phyloP scores from a whole-genome alignment of 345 rosid genomes.

The Eucalyptus pauciflora region DNA sequence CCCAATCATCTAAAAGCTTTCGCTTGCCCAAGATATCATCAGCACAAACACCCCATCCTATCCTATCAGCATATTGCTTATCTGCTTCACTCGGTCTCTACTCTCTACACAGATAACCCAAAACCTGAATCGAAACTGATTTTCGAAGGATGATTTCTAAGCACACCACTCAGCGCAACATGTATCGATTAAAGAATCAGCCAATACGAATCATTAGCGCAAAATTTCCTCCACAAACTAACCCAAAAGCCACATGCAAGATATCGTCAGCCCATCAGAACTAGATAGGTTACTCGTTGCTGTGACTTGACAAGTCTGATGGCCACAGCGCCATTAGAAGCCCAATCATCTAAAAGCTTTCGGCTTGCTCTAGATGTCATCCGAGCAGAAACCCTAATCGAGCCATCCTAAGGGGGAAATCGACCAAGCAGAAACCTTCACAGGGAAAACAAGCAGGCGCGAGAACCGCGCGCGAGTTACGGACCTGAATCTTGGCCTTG shows the following conservation, averaged over 20 bases:
- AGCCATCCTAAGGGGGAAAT: background rate
- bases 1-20: background rate
- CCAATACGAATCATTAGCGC: no score
- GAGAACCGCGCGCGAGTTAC: background rate
- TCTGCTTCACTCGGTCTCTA: no score
- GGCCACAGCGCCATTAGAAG: background rate
- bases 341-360: background rate
- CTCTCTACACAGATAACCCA: no score
- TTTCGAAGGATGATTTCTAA: no score
- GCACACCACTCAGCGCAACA: no score
- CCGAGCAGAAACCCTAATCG: background rate
- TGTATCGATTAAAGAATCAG: no score
- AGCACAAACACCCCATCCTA: background rate
- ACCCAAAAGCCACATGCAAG: no score
- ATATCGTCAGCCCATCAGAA: no score
- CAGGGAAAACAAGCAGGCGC: background rate
- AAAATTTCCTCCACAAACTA: no score
- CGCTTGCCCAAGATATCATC: background rate
- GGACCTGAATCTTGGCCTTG: constrained; percentile 15
- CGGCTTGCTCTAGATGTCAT: background rate
- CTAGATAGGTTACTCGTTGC: no score
- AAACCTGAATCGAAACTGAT: no score
- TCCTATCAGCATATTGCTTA: no score
- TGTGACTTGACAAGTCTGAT: background rate
- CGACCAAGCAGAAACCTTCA: background rate